Base-by-base conservation (phyloP, 2,329 filamentous ascomycete genomes). In the Tolypocladium capitatum region DNA sequence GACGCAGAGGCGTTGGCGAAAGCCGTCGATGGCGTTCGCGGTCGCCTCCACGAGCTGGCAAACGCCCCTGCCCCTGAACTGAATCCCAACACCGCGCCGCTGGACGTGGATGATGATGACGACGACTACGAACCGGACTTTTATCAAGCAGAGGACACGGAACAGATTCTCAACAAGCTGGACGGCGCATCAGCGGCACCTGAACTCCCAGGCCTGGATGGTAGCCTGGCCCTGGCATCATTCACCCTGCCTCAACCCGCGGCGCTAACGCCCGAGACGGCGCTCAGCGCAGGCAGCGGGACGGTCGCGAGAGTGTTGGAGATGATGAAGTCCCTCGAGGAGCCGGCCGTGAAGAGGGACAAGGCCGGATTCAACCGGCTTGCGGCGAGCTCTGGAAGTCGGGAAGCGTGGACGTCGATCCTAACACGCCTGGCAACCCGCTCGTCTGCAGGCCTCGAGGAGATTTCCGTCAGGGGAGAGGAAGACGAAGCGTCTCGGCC, bases 371-470 rank as follows among this genome's bases (percentile, higher is more conserved):
- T 97, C 61, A 86, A 86, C 58, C 78, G 90, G 44, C 71, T 96
- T 34, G 90, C 91, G 1, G 88, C 86, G 24, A 91, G 83, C 59
- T 83, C 83, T 2, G 87, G 89, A 56, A 88, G 91, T 57, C 77
- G 84, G 52, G 90, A 96, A 53, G 86, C 89, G 0, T 97, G 91
- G 90, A 78, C 94, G 55, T 92, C 88, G 0, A 79, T 97, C 20
- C 75, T 97, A 48, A 84, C 85, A 36, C 81, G 92, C 43, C 70
- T 97, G 43, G 91, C 90, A 13, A 95, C 90, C 4, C 78, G 91
- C 34, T 78, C 87, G 21, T 76, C 80, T 13, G 78, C 80, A 24
- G 84, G 84, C 2, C 72, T 95, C 3, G 83, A 87, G 45, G 75
- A 76, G 28, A 58, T 63, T 11, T 53, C 65, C 0, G 63, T 82